A percentile compares a stretch with the other conserved stretches of the same genome.
These are phyloP conservation scores for Croton setiger DNA, from an alignment of 441 rosid genomes.

Conservation along the genomic window DNA sequence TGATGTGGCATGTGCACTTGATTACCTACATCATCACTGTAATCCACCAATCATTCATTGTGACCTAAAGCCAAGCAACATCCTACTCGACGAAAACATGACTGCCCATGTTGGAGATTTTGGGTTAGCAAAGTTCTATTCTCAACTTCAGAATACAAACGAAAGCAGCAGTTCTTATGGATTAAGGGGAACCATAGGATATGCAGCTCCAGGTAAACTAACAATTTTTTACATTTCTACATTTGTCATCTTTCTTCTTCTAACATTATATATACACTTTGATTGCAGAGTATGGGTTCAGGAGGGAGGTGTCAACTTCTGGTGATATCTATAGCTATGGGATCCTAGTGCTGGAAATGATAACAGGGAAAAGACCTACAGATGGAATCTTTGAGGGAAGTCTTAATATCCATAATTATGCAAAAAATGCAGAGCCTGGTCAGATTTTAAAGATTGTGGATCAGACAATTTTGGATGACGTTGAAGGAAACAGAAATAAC, in stretches of 20 bases:
- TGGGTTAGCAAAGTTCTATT: too few species aligned
- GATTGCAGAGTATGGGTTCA: conserved; percentile 1
- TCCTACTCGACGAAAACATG: neutral
- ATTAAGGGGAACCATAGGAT: too few species aligned
- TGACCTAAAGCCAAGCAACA: neutral
- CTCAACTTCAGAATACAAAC: too few species aligned
- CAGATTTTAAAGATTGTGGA: neutral
- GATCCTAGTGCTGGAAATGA: neutral
- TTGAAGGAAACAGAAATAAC: neutral
- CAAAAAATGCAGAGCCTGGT: neutral
- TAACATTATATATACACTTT: too few species aligned
- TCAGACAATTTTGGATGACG: neutral
- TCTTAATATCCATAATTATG: neutral
- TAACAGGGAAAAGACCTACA: conserved; percentile 2
- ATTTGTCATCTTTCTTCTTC: too few species aligned
- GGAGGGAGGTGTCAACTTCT: neutral
- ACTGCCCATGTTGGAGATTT: too few species aligned
- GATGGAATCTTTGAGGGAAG: neutral
- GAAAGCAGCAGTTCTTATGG: too few species aligned
- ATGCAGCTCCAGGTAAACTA: neutral
- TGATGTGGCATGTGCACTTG: conserved; percentile 1
- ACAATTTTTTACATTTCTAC: too few species aligned
- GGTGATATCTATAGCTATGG: conserved; percentile 12
- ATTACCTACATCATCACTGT: neutral
- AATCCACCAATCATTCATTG: neutral